Evolutionary conservation across 805 yeast genomes (phyloP).

Genomic region (Vanderwaltozyma polyspora): DNA sequence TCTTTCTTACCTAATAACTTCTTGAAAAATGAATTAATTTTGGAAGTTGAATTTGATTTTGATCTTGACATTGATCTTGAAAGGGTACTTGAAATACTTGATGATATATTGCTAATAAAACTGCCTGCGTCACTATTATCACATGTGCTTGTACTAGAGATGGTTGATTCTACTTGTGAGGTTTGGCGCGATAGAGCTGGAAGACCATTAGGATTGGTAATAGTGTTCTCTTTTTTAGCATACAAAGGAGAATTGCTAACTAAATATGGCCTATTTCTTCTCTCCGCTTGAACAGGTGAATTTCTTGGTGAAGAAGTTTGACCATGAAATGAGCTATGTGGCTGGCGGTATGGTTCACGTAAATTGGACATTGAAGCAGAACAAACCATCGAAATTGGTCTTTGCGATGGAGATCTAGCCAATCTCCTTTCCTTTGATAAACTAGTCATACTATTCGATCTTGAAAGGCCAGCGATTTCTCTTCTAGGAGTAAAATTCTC

Average conservation of each 20-base stretch:
- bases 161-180: not conserved
- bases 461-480: not conserved
- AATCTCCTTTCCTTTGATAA: too few relatives aligned
- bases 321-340: too few relatives aligned
- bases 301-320: too few relatives aligned
- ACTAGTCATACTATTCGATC: conserved; percentile 1
- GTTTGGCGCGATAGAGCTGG: not conserved
- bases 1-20: not conserved
- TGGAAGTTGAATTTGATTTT: not conserved
- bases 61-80: not conserved
- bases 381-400: too few relatives aligned
- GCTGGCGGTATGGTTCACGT: too few relatives aligned
- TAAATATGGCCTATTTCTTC: too few relatives aligned
- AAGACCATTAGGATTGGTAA: too few relatives aligned
- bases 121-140: not conserved
- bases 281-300: too few relatives aligned
- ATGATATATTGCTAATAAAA: not conserved
- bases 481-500: conserved; percentile 24
- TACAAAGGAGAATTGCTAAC: too few relatives aligned
- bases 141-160: not conserved
- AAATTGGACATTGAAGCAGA: too few relatives aligned
- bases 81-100: not conserved
- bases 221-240: too few relatives aligned
- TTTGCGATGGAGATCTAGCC: too few relatives aligned
- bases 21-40: not conserved